Percentiles rank a stretch among this genome's conserved stretches.
These are phyloP conservation scores for Backusella psychrophila DNA, from an alignment of 192 early-diverging fungal species.

Conservation along the genomic window DNA sequence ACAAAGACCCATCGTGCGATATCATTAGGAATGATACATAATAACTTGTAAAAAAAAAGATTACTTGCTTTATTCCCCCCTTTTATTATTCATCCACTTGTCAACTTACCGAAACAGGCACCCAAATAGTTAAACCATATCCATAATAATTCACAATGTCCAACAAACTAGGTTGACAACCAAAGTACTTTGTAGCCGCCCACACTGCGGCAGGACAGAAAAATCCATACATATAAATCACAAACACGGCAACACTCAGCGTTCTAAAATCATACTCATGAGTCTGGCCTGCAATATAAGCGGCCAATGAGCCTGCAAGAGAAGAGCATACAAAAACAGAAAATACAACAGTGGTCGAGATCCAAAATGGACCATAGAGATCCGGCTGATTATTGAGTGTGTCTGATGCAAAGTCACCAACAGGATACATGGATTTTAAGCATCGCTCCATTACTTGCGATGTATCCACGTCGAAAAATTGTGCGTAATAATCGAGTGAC, in stretches of 20 bases:
- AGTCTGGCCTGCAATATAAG: constrained; percentile 51
- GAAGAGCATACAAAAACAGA: constrained; percentile 92
- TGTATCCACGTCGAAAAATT: constrained; percentile 94
- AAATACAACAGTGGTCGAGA: constrained; percentile 95
- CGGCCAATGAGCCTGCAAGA: constrained; percentile 81
- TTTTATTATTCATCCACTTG: not conserved
- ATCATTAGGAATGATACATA: constrained; percentile 82
- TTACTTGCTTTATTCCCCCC: not conserved
- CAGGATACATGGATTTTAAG: constrained; percentile 65
- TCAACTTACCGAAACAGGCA: constrained; percentile 76
- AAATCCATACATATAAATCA: constrained; percentile 82
- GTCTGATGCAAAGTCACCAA: constrained; percentile 72
- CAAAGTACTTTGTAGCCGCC: constrained; percentile 82
- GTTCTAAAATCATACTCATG: constrained; percentile 79
- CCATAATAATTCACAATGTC: constrained; percentile 88
- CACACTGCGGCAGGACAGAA: constrained; percentile 74
- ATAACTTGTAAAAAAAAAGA: constrained; percentile 41
- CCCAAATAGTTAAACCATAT: constrained; percentile 91
- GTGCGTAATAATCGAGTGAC: constrained; percentile 87
- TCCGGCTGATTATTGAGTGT: constrained; percentile 84
- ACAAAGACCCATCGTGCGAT: constrained; percentile 83
- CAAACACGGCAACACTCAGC: constrained; percentile 77
- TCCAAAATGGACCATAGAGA: constrained; percentile 99
- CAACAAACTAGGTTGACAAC: constrained; percentile 77
- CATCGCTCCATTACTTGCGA: constrained; percentile 77